Base-by-base conservation (phyloP, 75 land plant species). In the Gnetum montanum region DNA sequence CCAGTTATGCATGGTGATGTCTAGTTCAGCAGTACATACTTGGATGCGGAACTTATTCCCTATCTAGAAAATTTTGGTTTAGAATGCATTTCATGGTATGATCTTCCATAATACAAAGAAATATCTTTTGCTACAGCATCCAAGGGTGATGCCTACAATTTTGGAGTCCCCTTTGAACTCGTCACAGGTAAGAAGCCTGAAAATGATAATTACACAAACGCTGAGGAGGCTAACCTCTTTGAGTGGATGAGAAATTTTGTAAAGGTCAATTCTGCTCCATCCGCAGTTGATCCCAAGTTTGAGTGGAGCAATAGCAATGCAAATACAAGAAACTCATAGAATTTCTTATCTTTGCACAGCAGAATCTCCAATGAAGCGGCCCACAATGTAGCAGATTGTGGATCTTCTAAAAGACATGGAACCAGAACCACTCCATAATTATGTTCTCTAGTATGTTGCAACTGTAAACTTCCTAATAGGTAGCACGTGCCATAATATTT, bases 371-470 rank as follows among this genome's bases (percentile, higher is more conserved):
- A 34, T 70, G 0, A 89, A 89, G 66, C 55, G 95, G 46, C 95
- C 95, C 8, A 69, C 74, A 11, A 89, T 89, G 95, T 90, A 89
- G 62, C 95, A 89, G 57, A 64, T 89, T 1, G 85, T 89, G 19
- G 95, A 90, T 27, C 65, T 89, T 43, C 69, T 89, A 43, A 89
- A 89, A 45, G 95, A 89, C 4, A 58, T 84, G 22, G 88, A 70
- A 20, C 71, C 75, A 33, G 19, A n/a, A n/a, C n/a, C n/a, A n/a
- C n/a, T n/a, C n/a, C n/a, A n/a, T n/a, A n/a, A n/a, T n/a, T n/a
- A n/a, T n/a, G n/a, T n/a, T n/a, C n/a, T n/a, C n/a, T n/a, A n/a
- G n/a, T n/a, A n/a, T n/a, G n/a, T n/a, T n/a, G n/a, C n/a, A n/a
- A n/a, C n/a, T n/a, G n/a, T n/a, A n/a, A n/a, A n/a, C n/a, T n/a